Conservation (phyloP, 257 asterid genomes). For the Solanum gracilifrons region DNA sequence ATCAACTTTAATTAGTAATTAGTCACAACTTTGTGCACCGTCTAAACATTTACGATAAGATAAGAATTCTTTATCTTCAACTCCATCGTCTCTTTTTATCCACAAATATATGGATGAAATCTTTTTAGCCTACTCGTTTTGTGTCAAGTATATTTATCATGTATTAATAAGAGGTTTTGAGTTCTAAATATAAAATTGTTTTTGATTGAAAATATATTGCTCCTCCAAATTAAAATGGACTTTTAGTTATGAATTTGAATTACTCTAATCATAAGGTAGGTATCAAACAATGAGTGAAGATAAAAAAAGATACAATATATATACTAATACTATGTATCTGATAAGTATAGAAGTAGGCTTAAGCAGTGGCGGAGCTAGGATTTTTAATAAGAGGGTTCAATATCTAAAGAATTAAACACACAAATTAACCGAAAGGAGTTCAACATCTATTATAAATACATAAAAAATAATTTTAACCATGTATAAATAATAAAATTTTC, state of each 20-base stretch:
- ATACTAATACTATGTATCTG: neutral
- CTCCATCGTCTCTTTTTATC: neutral
- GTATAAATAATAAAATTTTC: too few relatives aligned
- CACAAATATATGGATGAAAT: neutral
- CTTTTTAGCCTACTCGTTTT: neutral
- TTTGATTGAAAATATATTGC: neutral
- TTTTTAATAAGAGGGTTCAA: too few relatives aligned
- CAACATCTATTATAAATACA: too few relatives aligned
- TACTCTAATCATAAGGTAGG: neutral
- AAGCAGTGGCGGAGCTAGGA: too few relatives aligned
- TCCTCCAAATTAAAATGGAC: too few relatives aligned
- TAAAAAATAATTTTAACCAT: too few relatives aligned
- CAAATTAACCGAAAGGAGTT: too few relatives aligned
- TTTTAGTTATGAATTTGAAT: neutral
- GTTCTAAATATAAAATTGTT: rapidly evolving
- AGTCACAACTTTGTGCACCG: neutral
- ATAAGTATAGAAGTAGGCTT: neutral
- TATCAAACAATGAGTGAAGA: too few relatives aligned
- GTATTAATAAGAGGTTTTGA: rapidly evolving
- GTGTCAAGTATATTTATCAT: neutral
- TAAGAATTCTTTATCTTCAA: neutral
- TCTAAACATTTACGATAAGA: neutral
- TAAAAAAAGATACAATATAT: too few relatives aligned
- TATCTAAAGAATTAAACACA: too few relatives aligned
- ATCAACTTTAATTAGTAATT: neutral